Evolutionary conservation across 768 basidiomycete species (phyloP).

Genomic region (Tremella mesenterica): DNA sequence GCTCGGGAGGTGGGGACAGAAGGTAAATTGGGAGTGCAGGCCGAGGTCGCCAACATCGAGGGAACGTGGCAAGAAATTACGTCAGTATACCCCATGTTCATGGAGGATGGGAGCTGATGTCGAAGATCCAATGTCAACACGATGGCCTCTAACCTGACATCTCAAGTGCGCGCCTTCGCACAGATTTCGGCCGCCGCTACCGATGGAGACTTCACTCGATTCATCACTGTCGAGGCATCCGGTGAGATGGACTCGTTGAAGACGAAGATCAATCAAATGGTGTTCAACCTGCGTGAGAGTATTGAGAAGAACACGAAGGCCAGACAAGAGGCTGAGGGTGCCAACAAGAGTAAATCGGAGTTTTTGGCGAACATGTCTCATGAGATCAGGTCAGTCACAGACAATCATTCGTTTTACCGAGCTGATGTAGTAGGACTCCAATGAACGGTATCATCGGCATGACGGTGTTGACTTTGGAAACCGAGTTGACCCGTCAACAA

Average conservation of each 20-base stretch:
- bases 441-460: conserved; percentile 99
- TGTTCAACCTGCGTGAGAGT: conserved; percentile 87
- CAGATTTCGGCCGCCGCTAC: conserved; percentile 98
- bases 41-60: conserved; percentile 91
- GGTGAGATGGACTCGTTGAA: conserved; percentile 99
- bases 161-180: conserved; percentile 82
- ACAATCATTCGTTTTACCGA: neutral
- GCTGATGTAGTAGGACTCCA: conserved; percentile 59
- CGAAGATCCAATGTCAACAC: conserved; percentile 85
- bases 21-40: conserved; percentile 96
- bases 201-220: conserved; percentile 96
- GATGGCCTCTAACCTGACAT: conserved; percentile 55
- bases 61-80: conserved; percentile 99
- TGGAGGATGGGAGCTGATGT: neutral
- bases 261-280: conserved; percentile 81
- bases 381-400: conserved; percentile 69
- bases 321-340: conserved; percentile 90
- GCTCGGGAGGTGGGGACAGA: conserved; percentile 96
- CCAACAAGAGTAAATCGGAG: conserved; percentile 94
- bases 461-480: conserved; percentile 95
- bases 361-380: conserved; percentile 99
- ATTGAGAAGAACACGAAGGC: conserved; percentile 99
- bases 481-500: conserved; percentile 86
- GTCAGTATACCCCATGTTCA: conserved; percentile 49
- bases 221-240: conserved; percentile 96